Conservation (phyloP, 352 stramenopile species). For the Globisporangium irregulare region DNA sequence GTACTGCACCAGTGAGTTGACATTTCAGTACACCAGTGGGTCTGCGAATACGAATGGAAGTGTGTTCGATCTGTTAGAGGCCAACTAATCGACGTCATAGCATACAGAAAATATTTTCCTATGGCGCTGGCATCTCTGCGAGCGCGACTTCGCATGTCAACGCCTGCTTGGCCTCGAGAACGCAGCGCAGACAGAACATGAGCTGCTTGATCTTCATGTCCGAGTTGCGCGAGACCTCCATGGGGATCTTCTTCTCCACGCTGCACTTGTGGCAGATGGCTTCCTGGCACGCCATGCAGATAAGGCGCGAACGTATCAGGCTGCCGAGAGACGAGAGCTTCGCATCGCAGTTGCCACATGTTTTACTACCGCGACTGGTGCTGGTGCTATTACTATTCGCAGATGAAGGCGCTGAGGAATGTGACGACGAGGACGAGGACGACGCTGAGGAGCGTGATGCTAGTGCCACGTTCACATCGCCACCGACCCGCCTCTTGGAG, state of each 20-base stretch:
- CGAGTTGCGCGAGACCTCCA: neutral
- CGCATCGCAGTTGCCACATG: constrained; percentile 1
- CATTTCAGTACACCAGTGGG: no score
- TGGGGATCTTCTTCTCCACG: constrained; percentile 10
- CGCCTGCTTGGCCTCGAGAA: constrained; percentile 17
- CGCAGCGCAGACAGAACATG: constrained; percentile 9
- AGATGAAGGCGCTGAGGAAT: neutral
- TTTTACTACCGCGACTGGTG: neutral
- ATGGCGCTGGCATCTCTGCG: neutral
- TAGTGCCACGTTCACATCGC: neutral
- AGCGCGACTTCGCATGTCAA: constrained; percentile 2
- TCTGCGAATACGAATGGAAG: no score
- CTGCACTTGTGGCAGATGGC: constrained; percentile 13
- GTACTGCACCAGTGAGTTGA: no score
- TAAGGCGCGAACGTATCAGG: neutral
- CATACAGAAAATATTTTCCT: neutral
- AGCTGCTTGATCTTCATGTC: constrained; percentile 1
- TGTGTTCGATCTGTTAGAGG: no score
- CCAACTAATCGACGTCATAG: no score
- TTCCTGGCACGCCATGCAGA: constrained; percentile 1
- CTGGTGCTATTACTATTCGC: no score
- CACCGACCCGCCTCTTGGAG: neutral
- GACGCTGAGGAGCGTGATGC: neutral
- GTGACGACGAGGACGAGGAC: neutral
- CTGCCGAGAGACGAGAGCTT: neutral